Conservation (phyloP, 2,329 filamentous ascomycete genomes). For the Colletotrichum limetticola region DNA sequence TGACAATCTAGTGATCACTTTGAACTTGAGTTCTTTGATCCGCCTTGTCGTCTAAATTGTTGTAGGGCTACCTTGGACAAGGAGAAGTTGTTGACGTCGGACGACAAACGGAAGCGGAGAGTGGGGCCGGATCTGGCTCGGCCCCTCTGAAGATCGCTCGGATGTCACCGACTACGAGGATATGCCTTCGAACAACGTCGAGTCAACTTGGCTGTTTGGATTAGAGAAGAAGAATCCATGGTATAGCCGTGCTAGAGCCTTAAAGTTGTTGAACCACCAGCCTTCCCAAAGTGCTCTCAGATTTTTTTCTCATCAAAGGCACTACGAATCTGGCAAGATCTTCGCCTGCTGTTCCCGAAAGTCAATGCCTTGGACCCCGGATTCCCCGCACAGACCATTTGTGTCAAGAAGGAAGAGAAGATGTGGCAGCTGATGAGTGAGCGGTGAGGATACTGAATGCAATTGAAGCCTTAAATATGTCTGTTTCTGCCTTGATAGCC, state of each 20-base stretch:
- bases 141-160: conserved; percentile 15
- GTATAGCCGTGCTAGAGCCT: background rate
- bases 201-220: background rate
- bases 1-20: background rate
- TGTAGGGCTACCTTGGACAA: background rate
- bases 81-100: background rate
- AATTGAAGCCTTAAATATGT: background rate
- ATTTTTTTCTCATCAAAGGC: background rate
- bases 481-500: background rate
- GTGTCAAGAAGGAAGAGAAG: background rate
- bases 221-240: background rate
- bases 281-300: background rate
- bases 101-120: background rate
- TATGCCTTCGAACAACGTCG: background rate
- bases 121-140: conserved; percentile 21
- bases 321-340: background rate
- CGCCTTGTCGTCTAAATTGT: background rate
- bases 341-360: background rate
- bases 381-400: background rate
- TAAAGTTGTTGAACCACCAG: background rate
- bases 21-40: background rate
- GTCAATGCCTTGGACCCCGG: conserved; percentile 13
- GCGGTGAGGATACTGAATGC: background rate
- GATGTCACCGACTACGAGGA: conserved; percentile 16
- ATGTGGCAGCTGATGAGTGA: background rate